These are phyloP conservation scores for Cercospora citrullina DNA, from an alignment of 2,329 filamentous ascomycete species.

Conservation along the genomic window DNA sequence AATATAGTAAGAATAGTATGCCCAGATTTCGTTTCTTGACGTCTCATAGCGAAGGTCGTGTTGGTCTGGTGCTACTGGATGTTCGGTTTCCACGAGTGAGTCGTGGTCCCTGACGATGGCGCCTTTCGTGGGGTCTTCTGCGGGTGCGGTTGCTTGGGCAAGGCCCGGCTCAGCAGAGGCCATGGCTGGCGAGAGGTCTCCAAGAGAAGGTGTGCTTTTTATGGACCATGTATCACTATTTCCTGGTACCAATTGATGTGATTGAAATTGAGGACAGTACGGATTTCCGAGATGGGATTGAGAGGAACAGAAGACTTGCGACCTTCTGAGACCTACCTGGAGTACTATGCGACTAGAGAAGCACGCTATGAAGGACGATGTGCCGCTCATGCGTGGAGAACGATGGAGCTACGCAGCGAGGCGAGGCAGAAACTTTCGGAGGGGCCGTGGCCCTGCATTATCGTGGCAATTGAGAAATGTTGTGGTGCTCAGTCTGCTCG, in stretches of 20 bases:
- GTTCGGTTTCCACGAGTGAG: slow-evolving; percentile 36
- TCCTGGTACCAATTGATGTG: not conserved
- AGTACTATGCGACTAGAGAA: slow-evolving; percentile 2
- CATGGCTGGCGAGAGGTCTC: slow-evolving; percentile 31
- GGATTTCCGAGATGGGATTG: not conserved
- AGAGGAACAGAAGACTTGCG: not conserved
- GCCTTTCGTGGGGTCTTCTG: slow-evolving; percentile 38
- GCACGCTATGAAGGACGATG: not conserved
- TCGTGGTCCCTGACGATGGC: slow-evolving; percentile 29
- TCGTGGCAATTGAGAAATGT: not conserved
- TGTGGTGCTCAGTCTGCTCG: not conserved
- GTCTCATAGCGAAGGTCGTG: slow-evolving; percentile 57
- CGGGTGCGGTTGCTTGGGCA: slow-evolving; percentile 31
- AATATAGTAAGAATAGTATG: slow-evolving; percentile 58
- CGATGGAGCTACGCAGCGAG: not conserved
- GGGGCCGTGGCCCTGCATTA: not conserved
- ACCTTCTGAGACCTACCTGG: not conserved
- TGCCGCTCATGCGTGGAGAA: not conserved
- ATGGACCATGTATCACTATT: slow-evolving; percentile 13
- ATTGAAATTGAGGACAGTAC: not conserved
- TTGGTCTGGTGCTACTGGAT: slow-evolving; percentile 54
- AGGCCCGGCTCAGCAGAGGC: slow-evolving; percentile 40
- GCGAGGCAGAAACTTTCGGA: slow-evolving; percentile 5
- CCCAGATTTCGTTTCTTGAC: slow-evolving; percentile 54
- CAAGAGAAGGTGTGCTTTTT: slow-evolving; percentile 18